Conservation (phyloP, 345 rosid genomes). For the Chamaenerion angustifolium region DNA sequence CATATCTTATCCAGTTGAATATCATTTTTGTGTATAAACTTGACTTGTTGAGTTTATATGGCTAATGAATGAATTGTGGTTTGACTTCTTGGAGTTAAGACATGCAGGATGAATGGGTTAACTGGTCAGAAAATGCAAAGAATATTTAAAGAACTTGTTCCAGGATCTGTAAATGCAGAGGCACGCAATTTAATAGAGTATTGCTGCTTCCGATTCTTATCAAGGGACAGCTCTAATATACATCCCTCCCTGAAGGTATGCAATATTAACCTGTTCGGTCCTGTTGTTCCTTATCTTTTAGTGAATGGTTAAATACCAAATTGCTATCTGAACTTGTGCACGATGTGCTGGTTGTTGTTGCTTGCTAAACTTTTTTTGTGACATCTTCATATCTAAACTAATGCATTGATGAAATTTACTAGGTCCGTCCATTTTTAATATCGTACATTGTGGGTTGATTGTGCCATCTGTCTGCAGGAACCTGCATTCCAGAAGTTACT, state of each 20-base stretch:
- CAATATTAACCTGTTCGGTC: background rate
- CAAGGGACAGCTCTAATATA: slow-evolving; percentile 60
- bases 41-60: too few relatives aligned
- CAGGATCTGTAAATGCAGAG: slow-evolving; percentile 39
- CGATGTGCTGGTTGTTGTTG: too few relatives aligned
- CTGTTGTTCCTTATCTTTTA: background rate
- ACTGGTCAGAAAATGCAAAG: slow-evolving; percentile 75
- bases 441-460: too few relatives aligned
- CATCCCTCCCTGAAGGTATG: slow-evolving; percentile 83
- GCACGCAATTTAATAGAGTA: slow-evolving; percentile 78
- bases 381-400: too few relatives aligned
- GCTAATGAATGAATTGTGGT: slow-evolving; percentile 18
- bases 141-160: slow-evolving; percentile 69
- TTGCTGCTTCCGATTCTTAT: slow-evolving; percentile 86
- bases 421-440: too few relatives aligned
- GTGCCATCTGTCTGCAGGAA: slow-evolving; percentile 30
- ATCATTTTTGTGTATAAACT: too few relatives aligned
- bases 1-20: too few relatives aligned
- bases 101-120: slow-evolving; percentile 89
- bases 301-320: background rate
- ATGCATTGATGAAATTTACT: too few relatives aligned
- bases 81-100: slow-evolving; percentile 26
- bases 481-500: slow-evolving; percentile 82
- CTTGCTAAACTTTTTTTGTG: too few relatives aligned
- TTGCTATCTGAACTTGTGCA: too few relatives aligned